Evolutionary conservation across 2,329 filamentous ascomycete genomes (phyloP).

Genomic region (Drechslerella stenobrocha): DNA sequence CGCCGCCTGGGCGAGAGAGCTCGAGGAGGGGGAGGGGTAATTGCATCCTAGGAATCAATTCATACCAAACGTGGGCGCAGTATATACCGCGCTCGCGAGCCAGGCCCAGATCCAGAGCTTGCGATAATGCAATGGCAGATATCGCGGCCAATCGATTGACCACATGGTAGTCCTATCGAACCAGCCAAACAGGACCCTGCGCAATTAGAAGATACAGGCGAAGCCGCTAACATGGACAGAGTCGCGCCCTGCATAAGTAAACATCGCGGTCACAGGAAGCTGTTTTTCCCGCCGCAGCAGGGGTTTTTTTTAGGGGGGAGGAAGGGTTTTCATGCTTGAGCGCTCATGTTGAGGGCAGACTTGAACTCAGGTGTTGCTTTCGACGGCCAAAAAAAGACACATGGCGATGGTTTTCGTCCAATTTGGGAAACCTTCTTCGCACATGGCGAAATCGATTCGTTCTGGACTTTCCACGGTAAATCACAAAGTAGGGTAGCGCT

Average conservation of each 20-base stretch:
- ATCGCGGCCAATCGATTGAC: constrained; percentile 1
- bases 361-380: no score
- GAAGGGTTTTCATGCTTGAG: no score
- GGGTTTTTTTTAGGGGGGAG: background rate
- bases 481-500: background rate
- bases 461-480: background rate
- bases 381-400: background rate
- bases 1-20: no score
- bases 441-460: constrained; percentile 4
- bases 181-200: no score
- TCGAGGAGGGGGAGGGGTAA: no score
- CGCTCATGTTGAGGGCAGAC: no score
- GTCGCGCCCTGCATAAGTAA: background rate
- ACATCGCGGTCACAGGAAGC: background rate
- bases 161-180: constrained; percentile 4
- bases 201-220: no score
- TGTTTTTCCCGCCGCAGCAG: no score
- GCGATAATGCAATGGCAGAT: background rate
- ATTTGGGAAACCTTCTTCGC: background rate
- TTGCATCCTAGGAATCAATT: background rate
- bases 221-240: background rate
- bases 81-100: background rate
- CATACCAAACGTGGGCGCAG: background rate
- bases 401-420: background rate
- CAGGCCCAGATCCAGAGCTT: background rate